phyloP scores from a whole-genome alignment of 192 early-diverging fungal genomes.

The Entomortierella beljakovae region DNA sequence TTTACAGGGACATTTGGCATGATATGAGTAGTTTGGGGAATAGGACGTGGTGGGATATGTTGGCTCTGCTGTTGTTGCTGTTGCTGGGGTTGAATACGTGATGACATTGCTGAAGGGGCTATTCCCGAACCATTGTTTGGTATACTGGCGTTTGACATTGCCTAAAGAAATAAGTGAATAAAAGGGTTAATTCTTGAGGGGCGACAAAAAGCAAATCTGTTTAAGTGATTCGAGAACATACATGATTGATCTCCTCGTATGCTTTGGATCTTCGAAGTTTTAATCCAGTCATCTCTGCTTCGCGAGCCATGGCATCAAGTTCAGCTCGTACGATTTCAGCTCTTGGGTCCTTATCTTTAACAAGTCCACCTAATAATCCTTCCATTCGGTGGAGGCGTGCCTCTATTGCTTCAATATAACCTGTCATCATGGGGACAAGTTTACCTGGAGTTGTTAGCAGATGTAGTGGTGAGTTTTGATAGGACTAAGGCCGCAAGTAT shows the following conservation, averaged over 20 bases:
- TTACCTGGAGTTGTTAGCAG: conserved; percentile 37
- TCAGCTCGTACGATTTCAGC: conserved; percentile 57
- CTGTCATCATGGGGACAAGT: conserved; percentile 56
- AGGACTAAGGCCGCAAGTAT: neutral
- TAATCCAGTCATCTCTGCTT: conserved; percentile 52
- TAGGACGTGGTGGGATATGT: neutral
- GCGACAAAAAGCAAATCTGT: neutral
- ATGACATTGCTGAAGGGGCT: neutral
- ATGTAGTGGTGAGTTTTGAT: conserved; percentile 20
- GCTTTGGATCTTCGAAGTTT: conserved; percentile 50
- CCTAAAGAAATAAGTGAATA: neutral
- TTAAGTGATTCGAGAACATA: conserved; percentile 3
- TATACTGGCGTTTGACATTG: neutral
- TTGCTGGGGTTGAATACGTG: neutral
- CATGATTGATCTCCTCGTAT: conserved; percentile 44
- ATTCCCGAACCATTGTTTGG: neutral
- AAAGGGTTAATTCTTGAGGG: neutral
- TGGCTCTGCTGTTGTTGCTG: conserved; percentile 16
- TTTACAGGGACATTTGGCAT: neutral
- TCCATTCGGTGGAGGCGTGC: conserved; percentile 79
- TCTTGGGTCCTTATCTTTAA: conserved; percentile 62
- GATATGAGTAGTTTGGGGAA: neutral
- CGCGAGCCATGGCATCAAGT: conserved; percentile 54
- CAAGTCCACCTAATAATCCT: conserved; percentile 67
- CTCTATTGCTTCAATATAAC: conserved; percentile 90